Evolutionary conservation across 495 filamentous ascomycete species (phyloP), one percentile per base, ranked within the genome.

Genomic region (Aspergillus conjunctus): DNA sequence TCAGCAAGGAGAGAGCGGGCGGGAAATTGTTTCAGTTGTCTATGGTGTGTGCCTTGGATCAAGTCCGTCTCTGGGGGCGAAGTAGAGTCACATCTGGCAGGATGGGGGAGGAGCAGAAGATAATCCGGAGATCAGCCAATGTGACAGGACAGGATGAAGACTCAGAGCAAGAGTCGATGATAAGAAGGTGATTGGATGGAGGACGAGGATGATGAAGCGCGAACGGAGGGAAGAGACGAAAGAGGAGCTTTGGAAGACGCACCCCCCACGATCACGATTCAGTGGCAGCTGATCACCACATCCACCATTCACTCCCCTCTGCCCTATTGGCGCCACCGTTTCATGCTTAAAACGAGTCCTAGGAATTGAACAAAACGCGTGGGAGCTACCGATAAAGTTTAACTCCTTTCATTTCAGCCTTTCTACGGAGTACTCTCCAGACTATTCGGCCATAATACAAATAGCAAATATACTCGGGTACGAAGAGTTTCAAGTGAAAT

Each of bases 141-240:
- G 45, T 58, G 56, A 51, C 46, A 48, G 22, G 30, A 30, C 18
- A 33, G 39, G 18, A 51, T 41, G 12, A 58, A 43, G n/a, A 55
- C 44, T 34, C n/a, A 39, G 31, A 54, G 17, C 18, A 7, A 11
- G 26, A 33, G 15, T 21, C 37, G 18, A 55, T 17, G 20, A 44
- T 5, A 7, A 22, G 17, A 43, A 22, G 18, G 17, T 51, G 56
- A 58, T 58, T 58, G 56, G 56, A 6, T 14, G 33, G 5, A 31
- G 48, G 56, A 58, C 51, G 56, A 51, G 22, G 39, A 44, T 22
- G 56, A 58, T n/a, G n/a, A 37, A 49, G 52, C 7, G 8, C 26
- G 26, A 26, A 5, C 2, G 5, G 26, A 26, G 26, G n/a, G n/a
- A n/a, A n/a, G n/a, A n/a, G n/a, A n/a, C n/a, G n/a, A n/a, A n/a